Evolutionary conservation across 2,329 filamentous ascomycete species (phyloP).

Genomic region (Claviceps pusilla): DNA sequence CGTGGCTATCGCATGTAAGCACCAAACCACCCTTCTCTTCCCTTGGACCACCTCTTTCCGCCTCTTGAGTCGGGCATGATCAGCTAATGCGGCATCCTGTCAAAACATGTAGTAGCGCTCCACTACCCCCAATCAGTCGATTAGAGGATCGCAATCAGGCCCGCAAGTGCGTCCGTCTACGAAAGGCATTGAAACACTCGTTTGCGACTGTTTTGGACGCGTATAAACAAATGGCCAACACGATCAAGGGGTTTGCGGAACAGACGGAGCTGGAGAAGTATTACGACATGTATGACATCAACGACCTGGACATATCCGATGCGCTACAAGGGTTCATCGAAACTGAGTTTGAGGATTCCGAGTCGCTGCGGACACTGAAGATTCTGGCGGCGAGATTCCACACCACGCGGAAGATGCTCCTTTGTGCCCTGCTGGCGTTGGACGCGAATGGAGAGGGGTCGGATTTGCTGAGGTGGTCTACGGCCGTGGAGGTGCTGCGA

Average conservation of each 20-base stretch:
- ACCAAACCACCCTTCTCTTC: background rate
- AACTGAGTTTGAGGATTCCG: constrained; percentile 57
- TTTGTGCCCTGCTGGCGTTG: constrained; percentile 79
- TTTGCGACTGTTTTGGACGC: constrained; percentile 56
- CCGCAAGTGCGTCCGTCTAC: constrained; percentile 65
- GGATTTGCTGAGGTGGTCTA: constrained; percentile 66
- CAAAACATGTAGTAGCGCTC: constrained; percentile 50
- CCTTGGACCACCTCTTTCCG: too few relatives aligned
- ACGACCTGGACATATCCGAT: constrained; percentile 55
- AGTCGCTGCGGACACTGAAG: constrained; percentile 68
- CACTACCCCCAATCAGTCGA: constrained; percentile 80
- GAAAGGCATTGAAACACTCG: constrained; percentile 56
- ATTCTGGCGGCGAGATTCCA: constrained; percentile 68
- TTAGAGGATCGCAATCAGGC: constrained; percentile 71
- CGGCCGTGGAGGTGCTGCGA: constrained; percentile 60
- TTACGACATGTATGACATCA: constrained; percentile 77
- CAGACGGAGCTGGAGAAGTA: constrained; percentile 79
- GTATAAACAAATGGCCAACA: constrained; percentile 54
- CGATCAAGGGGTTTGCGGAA: constrained; percentile 59
- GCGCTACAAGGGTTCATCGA: constrained; percentile 51
- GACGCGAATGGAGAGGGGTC: constrained; percentile 64
- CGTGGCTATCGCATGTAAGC: constrained; percentile 72
- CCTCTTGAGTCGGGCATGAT: too few relatives aligned
- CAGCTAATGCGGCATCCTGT: background rate
- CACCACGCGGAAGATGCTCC: constrained; percentile 65